Percentiles rank a stretch among this genome's conserved stretches.
Conservation (phyloP, 2,329 filamentous ascomycete genomes). For the Canariomyces notabilis region DNA sequence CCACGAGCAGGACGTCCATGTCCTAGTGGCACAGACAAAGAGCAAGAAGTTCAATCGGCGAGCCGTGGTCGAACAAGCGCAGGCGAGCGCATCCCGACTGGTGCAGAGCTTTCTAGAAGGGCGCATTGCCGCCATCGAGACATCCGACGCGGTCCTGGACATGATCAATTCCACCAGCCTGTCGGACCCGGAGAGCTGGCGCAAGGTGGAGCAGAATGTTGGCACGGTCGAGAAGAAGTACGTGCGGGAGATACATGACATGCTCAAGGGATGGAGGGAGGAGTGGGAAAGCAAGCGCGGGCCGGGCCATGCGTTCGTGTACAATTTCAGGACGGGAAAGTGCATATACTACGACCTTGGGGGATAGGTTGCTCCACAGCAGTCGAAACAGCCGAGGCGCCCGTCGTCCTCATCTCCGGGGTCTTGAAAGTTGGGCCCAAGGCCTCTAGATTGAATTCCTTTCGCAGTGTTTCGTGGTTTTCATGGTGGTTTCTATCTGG, state of each 20-base stretch:
- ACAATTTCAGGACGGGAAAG: constrained; percentile 81
- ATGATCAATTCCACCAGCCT: constrained; percentile 68
- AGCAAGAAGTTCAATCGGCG: constrained; percentile 90
- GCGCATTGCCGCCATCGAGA: constrained; percentile 83
- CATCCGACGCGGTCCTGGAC: constrained; percentile 76
- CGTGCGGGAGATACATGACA: constrained; percentile 72
- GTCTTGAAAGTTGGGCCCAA: not conserved
- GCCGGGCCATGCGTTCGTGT: constrained; percentile 74
- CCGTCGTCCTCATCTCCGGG: not conserved
- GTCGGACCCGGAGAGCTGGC: constrained; percentile 79
- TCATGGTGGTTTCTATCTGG: too few species aligned
- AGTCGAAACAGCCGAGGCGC: too few species aligned
- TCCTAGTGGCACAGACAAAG: constrained; percentile 76
- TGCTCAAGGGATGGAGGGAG: constrained; percentile 60
- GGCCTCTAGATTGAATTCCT: too few species aligned
- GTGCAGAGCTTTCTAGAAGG: constrained; percentile 68
- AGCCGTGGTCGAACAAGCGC: constrained; percentile 77
- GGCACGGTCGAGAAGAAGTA: constrained; percentile 76
- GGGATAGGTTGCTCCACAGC: constrained; percentile 30
- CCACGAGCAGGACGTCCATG: constrained; percentile 66
- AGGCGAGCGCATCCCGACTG: constrained; percentile 53
- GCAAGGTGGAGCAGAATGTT: constrained; percentile 70
- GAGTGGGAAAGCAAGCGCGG: constrained; percentile 50
- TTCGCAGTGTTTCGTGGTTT: not conserved
- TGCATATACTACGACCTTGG: constrained; percentile 82